Base-by-base conservation (phyloP, 1,139 yeast genomes). In the Geotrichum aggregatum region DNA sequence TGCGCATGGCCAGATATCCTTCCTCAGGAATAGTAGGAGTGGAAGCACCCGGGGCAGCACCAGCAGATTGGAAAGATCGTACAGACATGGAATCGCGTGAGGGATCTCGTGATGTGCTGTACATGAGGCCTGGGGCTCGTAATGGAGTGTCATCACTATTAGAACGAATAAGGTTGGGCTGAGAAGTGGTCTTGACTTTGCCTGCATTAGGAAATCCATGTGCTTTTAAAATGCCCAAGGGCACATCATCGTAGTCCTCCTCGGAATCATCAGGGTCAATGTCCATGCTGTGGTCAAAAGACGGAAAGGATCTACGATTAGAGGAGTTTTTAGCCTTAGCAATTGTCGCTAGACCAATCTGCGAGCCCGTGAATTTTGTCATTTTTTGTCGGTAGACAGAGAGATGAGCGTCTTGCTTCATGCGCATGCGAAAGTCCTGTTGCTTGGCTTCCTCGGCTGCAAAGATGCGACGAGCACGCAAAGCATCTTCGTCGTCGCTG, bases 371-470 rank as follows among this genome's bases (percentile, higher is more conserved):
- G 34, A 69, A 61, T 49, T 68, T 68, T 50, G 68, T 70, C 74
- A 72, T 71, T 52, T 69, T 69, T 55, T 72, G 75, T n/a, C 75
- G 65, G 56, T 71, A 71, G 16, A 69, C 68, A 5, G 71, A 67
- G 51, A 71, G 58, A 43, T 71, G 71, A 5, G 72, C 74, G 47
- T 71, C 73, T 54, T 72, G 75, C 55, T 65, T 66, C 54, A 67
- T 63, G 36, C 74, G 64, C 63, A 65, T 61, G 39, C 65, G 59
- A 4, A 63, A 61, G 38, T 62, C 57, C 52, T 62, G 61, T 42
- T 62, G 59, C 47, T 63, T 61, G 34, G 56, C 56, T 44, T 57
- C 61, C 33, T 58, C 62, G 22, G 57, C 61, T 19, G 61, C 66
- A 22, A 63, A 67, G 46, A 56, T 44, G 6, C 52, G 45, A 16